Base-by-base conservation (phyloP, 2,329 filamentous ascomycete genomes). In the Incumbomyces delicatus region DNA sequence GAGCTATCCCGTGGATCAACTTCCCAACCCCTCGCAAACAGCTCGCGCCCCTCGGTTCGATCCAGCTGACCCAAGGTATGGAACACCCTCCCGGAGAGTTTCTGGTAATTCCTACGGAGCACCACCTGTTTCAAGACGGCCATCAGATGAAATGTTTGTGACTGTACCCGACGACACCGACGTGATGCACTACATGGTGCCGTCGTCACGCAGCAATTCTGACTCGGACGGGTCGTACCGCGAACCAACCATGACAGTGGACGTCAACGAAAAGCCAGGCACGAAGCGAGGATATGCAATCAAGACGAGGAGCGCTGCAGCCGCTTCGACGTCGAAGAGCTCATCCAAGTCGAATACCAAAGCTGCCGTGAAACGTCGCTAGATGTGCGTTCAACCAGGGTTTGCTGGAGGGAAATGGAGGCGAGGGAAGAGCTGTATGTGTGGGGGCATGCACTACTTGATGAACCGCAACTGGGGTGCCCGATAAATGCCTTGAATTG, bases 1-100 rank as follows among this genome's bases (percentile, higher is more conserved):
- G 16, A 57, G 61, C 13, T 63, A 63, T 40, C 48, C 60, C 2
- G 36, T 57, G 30, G 63, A 64, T 20, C 62, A 58, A 41, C 46
- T 55, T 18, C 58, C 58, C 10, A 62, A 64, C 29, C 53, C 56
- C 32, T 52, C 57, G 27, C 61, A 61, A 48, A 52, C 66, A 57
- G 63, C 43, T 13, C 50, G 53, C 17, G 53, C 52, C 34, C 53
- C 55, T 31, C 52, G 55, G 27, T 57, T 55, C 39, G 54, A 60
- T 31, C 59, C 62, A 14, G 46, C 56, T 3, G 66, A 67, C 52
- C 56, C 61, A 38, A 57, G 62, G 18, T 61, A 53, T 42, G 53
- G 47, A 33, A 55, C 54, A 29, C 55, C 57, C 11, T 46, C 46
- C 13, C 49, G 66, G 76, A 47, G 76, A 66, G 54, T 53, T 11